phyloP scores from a whole-genome alignment of 495 filamentous ascomycete species.

The Annulohypoxylon stygium region DNA sequence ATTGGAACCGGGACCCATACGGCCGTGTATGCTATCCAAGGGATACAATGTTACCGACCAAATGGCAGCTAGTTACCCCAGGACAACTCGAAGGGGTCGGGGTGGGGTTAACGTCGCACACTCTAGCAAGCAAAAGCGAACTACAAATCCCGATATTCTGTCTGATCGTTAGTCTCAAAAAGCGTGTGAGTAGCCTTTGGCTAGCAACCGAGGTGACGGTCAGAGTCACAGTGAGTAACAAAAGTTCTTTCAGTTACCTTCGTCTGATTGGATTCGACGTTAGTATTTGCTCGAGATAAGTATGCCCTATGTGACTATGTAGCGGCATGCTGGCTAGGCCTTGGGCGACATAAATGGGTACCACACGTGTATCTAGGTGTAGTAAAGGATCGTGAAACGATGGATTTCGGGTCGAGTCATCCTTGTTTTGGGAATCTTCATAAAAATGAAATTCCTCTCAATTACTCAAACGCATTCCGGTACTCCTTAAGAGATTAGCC shows the following conservation, averaged over 20 bases:
- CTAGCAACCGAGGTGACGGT: background rate
- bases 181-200: constrained; percentile 5
- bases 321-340: constrained; percentile 1
- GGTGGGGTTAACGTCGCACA: constrained; percentile 35
- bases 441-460: constrained; percentile 18
- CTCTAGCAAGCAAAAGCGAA: constrained; percentile 21
- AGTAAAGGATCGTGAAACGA: constrained; percentile 17
- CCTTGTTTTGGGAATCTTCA: constrained; percentile 9
- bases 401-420: constrained; percentile 21
- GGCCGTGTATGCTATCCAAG: constrained; percentile 22
- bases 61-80: constrained; percentile 27
- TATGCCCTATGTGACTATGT: background rate
- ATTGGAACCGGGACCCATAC: background rate
- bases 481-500: background rate
- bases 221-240: constrained; percentile 4
- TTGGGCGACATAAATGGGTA: constrained; percentile 21
- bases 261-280: constrained; percentile 14
- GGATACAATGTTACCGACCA: constrained; percentile 29
- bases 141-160: background rate
- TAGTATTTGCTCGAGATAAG: constrained; percentile 19
- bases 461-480: constrained; percentile 1
- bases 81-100: constrained; percentile 22
- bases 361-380: constrained; percentile 25
- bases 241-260: background rate
- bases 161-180: constrained; percentile 4